Evolutionary conservation across 371 early-diverging fungal genomes (phyloP).

Genomic region (Zychaea mexicana): DNA sequence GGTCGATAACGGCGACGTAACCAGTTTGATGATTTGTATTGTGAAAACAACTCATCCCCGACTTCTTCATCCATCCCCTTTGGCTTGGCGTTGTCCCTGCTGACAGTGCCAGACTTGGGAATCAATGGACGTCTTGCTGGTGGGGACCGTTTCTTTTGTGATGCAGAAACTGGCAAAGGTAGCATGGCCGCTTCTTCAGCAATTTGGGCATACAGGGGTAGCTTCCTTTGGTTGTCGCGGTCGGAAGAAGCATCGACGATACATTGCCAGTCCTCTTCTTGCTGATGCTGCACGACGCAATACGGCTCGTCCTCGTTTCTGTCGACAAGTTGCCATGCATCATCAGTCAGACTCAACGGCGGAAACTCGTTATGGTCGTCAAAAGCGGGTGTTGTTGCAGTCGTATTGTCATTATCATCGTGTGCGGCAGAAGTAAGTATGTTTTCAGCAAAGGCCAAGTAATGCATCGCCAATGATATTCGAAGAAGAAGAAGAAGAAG

Average conservation of each 20-base stretch:
- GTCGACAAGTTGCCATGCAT: slow-evolving; percentile 6
- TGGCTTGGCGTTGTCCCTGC: not conserved
- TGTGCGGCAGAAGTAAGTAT: not conserved
- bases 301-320: not conserved
- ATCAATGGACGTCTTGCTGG: not conserved
- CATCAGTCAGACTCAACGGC: not conserved
- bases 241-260: slow-evolving; percentile 1
- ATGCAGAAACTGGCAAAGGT: not conserved
- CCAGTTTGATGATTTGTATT: slow-evolving; percentile 3
- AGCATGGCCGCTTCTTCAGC: not conserved
- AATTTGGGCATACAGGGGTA: not conserved
- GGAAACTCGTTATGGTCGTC: slow-evolving; percentile 1
- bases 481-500: not conserved
- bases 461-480: not conserved
- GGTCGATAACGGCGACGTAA: not conserved
- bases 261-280: slow-evolving; percentile 2
- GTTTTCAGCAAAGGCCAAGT: slow-evolving; percentile 2
- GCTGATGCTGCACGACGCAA: not conserved
- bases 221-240: slow-evolving; percentile 1
- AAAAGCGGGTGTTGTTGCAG: not conserved
- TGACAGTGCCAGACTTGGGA: not conserved
- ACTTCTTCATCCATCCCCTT: not conserved
- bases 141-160: not conserved
- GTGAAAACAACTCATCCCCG: not conserved
- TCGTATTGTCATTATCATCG: not conserved